phyloP scores from a whole-genome alignment of 2,329 filamentous ascomycete species.

The Aspergillus sp. region DNA sequence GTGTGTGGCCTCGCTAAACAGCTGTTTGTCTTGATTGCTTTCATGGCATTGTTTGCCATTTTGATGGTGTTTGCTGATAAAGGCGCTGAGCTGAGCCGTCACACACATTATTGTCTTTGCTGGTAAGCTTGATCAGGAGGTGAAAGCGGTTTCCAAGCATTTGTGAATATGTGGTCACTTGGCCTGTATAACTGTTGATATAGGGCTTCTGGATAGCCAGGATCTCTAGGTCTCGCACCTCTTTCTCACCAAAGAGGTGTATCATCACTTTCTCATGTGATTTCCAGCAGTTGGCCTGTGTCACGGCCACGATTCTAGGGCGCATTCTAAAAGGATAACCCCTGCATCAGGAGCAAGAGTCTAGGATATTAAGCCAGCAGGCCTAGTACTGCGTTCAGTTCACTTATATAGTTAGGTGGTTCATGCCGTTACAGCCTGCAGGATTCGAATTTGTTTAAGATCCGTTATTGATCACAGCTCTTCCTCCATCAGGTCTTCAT shows the following conservation, averaged over 20 bases:
- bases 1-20: too few relatives aligned
- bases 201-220: slow-evolving; percentile 4
- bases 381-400: too few relatives aligned
- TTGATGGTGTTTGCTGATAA: too few relatives aligned
- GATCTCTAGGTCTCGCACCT: slow-evolving; percentile 3
- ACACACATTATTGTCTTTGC: neutral
- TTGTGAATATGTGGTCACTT: slow-evolving; percentile 4
- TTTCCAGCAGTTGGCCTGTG: slow-evolving; percentile 1
- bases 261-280: slow-evolving; percentile 3
- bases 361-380: too few relatives aligned
- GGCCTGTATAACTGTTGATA: slow-evolving; percentile 2
- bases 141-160: slow-evolving; percentile 2
- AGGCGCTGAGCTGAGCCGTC: too few relatives aligned
- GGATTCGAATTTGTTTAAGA: neutral
- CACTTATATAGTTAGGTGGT: too few relatives aligned
- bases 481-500: neutral
- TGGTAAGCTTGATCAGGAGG: neutral
- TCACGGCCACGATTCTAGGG: too few relatives aligned
- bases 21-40: too few relatives aligned
- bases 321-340: too few relatives aligned
- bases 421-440: neutral
- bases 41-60: too few relatives aligned
- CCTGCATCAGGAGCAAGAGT: too few relatives aligned
- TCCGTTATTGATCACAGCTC: neutral
- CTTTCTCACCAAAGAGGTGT: slow-evolving; percentile 5